A percentile compares a stretch with the other conserved stretches of the same genome.
Evolutionary conservation across 306 rosid genomes (phyloP).

Genomic region (Acacia acuminata): DNA sequence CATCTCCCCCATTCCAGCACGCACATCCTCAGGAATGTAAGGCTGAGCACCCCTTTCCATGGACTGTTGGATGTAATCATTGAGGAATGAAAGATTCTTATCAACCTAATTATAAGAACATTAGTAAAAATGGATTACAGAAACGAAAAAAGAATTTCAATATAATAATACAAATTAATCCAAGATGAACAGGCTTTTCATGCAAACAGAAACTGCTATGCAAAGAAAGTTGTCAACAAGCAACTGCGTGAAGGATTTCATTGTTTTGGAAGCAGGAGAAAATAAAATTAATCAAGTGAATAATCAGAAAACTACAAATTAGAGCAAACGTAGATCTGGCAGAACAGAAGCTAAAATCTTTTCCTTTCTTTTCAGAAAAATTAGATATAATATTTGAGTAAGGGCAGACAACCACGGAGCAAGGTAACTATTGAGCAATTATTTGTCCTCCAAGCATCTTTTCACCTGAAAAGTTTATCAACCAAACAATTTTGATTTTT

Average conservation of each 20-base stretch:
- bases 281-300: background rate
- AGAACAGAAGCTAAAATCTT: slow-evolving; percentile 1
- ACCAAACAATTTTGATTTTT: background rate
- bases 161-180: background rate
- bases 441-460: background rate
- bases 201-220: slow-evolving; percentile 5
- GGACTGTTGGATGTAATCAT: slow-evolving; percentile 60
- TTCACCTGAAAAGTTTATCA: background rate
- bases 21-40: slow-evolving; percentile 70
- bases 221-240: background rate
- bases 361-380: background rate
- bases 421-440: background rate
- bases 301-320: background rate
- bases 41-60: slow-evolving; percentile 80
- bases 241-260: background rate
- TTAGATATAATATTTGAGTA: background rate
- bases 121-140: slow-evolving; percentile 11
- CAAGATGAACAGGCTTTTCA: background rate
- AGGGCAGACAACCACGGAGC: background rate
- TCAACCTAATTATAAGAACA: slow-evolving; percentile 56
- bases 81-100: slow-evolving; percentile 67
- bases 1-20: slow-evolving; percentile 47
- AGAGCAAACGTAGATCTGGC: background rate
- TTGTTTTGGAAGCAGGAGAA: background rate
- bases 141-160: background rate